A percentile compares a stretch with the other conserved stretches of the same genome.
Evolutionary conservation across 2,329 filamentous ascomycete genomes (phyloP).

Genomic region (Arthrinium phaeospermum): DNA sequence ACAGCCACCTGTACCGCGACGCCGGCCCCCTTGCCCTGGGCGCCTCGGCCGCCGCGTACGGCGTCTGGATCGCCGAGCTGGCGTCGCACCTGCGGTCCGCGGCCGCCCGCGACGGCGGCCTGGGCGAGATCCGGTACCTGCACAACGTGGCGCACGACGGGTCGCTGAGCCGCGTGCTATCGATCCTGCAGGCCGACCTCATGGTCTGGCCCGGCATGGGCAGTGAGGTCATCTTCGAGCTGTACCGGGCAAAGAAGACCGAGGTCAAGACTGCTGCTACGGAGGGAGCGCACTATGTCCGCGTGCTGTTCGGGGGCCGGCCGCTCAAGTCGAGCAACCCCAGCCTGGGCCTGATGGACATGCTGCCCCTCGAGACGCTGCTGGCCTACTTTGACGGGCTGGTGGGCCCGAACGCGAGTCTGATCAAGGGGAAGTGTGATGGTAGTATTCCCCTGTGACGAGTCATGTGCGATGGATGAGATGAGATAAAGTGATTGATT

Average conservation of each 20-base stretch:
- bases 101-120: conserved; percentile 45
- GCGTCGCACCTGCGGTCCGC: conserved; percentile 66
- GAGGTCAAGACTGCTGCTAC: conserved; percentile 26
- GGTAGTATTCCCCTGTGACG: conserved; percentile 29
- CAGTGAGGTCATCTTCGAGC: conserved; percentile 76
- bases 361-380: conserved; percentile 70
- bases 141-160: conserved; percentile 87
- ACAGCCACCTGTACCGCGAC: conserved; percentile 78
- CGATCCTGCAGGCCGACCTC: conserved; percentile 71
- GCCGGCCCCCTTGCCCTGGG: conserved; percentile 65
- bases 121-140: conserved; percentile 55
- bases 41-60: conserved; percentile 66
- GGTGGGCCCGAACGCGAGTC: conserved; percentile 59
- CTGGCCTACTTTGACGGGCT: conserved; percentile 75
- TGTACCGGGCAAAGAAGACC: conserved; percentile 58
- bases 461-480: not conserved
- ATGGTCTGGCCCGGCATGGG: conserved; percentile 92
- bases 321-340: conserved; percentile 72
- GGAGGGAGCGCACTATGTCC: conserved; percentile 54
- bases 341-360: conserved; percentile 69
- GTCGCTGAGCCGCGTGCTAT: conserved; percentile 69
- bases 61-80: conserved; percentile 78
- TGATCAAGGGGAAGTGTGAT: conserved; percentile 46
- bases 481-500: not conserved
- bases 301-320: conserved; percentile 74